A percentile compares a stretch with the other conserved stretches of the same genome.
phyloP scores from a whole-genome alignment of 129 eudicot species.

The Chrysanthemum seticuspe region DNA sequence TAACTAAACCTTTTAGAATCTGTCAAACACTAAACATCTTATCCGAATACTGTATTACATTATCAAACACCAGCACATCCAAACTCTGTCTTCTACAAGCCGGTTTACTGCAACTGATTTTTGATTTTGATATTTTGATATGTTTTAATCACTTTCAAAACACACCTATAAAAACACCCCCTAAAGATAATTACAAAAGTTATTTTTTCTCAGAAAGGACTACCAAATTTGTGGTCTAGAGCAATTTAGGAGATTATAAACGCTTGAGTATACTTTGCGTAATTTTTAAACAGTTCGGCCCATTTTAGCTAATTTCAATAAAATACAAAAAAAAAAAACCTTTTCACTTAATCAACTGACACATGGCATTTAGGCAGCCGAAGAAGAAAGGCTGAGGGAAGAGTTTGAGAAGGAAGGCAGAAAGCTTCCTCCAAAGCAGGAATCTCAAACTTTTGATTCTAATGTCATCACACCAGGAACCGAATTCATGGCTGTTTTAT shows the following conservation, averaged over 20 bases:
- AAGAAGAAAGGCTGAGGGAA: constrained; percentile 81
- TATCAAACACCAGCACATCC: no score
- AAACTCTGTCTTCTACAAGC: no score
- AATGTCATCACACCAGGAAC: constrained; percentile 97
- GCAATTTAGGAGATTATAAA: constrained; percentile 6
- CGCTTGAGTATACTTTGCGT: not conserved
- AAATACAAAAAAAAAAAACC: not conserved
- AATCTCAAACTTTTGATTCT: constrained; percentile 88
- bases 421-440: constrained; percentile 89
- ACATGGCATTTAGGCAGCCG: constrained; percentile 69
- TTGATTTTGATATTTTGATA: no score
- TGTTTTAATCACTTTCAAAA: no score
- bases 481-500: constrained; percentile 80
- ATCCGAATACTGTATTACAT: no score
- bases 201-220: no score
- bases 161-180: no score
- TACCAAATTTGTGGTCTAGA: not conserved
- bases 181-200: no score
- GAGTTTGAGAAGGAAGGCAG: constrained; percentile 95
- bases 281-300: not conserved
- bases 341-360: not conserved
- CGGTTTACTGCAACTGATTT: no score
- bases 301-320: no score
- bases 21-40: no score
- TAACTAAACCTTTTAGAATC: no score